Evolutionary conservation across 495 filamentous ascomycete genomes (phyloP), one percentile per base, ranked within the genome.

Genomic region (Tuber aestivum): DNA sequence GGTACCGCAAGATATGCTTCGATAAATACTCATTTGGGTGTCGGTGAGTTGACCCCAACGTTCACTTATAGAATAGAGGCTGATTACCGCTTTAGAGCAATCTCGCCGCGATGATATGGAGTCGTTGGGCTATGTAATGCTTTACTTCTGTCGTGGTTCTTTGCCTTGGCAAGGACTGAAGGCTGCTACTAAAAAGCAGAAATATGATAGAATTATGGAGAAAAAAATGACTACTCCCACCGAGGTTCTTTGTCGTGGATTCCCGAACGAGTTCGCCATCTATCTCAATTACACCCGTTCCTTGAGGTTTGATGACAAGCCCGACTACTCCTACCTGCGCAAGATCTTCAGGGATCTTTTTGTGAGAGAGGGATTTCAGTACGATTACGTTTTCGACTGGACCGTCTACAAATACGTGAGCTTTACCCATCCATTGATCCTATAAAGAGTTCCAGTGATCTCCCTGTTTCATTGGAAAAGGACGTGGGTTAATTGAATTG

Each of bases 201-300:
- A 98, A 86, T 98, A 99, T 83, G 96, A 99, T 86, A 91, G 96
- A 72, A 99, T 99, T 86, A 99, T 98, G 96, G 96, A 99, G 89
- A 99, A 99, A 91, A 99, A 99, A 92, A 98, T 99, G 96, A 99
- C 95, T 16, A 99, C 96, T 9, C 95, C 96, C 27, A 99, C 96
- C 80, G 96, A 99, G 83, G 95, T 98, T 61, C 93, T 99, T 41
- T 99, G 96, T 90, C 94, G 95, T 84, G 95, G 94, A 73, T 98
- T 99, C 87, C 96, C 96, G 80, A 98, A 99, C 84, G 96, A 98
- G 87, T 99, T 99, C 84, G 95, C 96, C 86, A 98, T 97, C 85
- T 99, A 99, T 85, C 88, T 99, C 74, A 98, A 99, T 90, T 98
- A 99, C 89, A 98, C 96, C 71, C 93, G 96, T 68, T 97, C 94